Evolutionary conservation across 2,329 filamentous ascomycete genomes (phyloP), one percentile per base, ranked within the genome.

Genomic region (Epichloe elymi): DNA sequence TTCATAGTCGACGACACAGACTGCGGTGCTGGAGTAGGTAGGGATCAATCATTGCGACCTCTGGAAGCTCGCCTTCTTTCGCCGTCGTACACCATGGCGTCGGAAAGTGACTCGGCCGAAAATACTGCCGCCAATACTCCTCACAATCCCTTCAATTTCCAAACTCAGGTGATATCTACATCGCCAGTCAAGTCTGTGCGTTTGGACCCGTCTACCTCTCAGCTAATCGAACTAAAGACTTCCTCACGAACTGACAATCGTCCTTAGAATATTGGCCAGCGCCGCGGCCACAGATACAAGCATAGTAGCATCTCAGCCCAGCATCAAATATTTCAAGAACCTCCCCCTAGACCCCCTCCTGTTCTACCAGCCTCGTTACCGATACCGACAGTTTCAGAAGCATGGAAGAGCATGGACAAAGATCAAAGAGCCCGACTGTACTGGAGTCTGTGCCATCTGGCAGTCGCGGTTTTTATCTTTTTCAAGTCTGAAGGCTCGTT

Each of bases 211-310:
- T 23, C 30, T 12, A 42, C 26, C n/a, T 46, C 40, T 46, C 40
- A 26, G 19, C 53, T 14, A 30, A 56, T 33, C 3, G 11, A 37
- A 58, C 50, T 40, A 20, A 19, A 37, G 45, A 37, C 12, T 38
- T 23, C 44, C 37, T 43, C 49, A 14, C 30, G 5, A 17, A 26
- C 39, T 33, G 26, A 48, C 50, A 51, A 15, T 19, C 8, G 7
- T 43, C 19, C 35, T 7, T 50, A 94, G 84, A 91, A 88, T 59
- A 81, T 96, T 56, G 90, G 90, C 56, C 88, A 95, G 67, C 82
- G 93, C 57, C 85, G 91, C 54, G 93, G 93, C 55, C 93, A 98
- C 72, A 89, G 93, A 66, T 98, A 98, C 76, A 95, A 96, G 65
- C 91, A 97, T 71, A 94, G 87, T 65, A 95, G 88, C 65, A 85